Conservation (phyloP, 805 yeast genomes). For the Ogataea saltuana region DNA sequence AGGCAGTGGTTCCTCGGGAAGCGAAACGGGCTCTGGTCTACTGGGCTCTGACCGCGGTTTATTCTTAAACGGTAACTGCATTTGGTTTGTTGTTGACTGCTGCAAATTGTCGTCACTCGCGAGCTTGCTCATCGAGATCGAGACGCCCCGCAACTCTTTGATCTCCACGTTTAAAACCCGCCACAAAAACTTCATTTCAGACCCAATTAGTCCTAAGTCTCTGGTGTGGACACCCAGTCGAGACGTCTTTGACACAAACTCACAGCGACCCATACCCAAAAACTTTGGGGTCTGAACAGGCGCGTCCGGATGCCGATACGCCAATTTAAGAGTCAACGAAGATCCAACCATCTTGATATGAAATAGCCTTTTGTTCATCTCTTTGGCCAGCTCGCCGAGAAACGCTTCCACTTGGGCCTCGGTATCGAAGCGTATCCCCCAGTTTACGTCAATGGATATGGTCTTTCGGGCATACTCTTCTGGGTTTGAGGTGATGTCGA, state of each 20-base stretch:
- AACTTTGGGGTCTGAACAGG: slow-evolving; percentile 76
- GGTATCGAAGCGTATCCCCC: slow-evolving; percentile 78
- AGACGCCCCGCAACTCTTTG: slow-evolving; percentile 73
- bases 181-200: slow-evolving; percentile 58
- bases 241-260: slow-evolving; percentile 57
- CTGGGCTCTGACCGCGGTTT: no score
- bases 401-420: slow-evolving; percentile 66
- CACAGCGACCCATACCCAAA: slow-evolving; percentile 85
- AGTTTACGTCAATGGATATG: slow-evolving; percentile 84
- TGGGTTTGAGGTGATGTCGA: slow-evolving; percentile 52
- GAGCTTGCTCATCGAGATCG: slow-evolving; percentile 66
- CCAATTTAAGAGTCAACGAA: slow-evolving; percentile 62
- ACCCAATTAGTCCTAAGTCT: slow-evolving; percentile 58
- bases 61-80: slow-evolving; percentile 35
- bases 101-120: slow-evolving; percentile 36
- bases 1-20: no score
- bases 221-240: slow-evolving; percentile 62
- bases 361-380: slow-evolving; percentile 54
- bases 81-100: slow-evolving; percentile 31
- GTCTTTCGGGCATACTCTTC: slow-evolving; percentile 64
- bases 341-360: slow-evolving; percentile 52
- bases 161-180: slow-evolving; percentile 55
- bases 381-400: slow-evolving; percentile 55
- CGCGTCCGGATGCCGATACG: slow-evolving; percentile 63
- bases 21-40: no score